Evolutionary conservation across 2,329 filamentous ascomycete genomes (phyloP).

Genomic region (Orbilia brochopaga): DNA sequence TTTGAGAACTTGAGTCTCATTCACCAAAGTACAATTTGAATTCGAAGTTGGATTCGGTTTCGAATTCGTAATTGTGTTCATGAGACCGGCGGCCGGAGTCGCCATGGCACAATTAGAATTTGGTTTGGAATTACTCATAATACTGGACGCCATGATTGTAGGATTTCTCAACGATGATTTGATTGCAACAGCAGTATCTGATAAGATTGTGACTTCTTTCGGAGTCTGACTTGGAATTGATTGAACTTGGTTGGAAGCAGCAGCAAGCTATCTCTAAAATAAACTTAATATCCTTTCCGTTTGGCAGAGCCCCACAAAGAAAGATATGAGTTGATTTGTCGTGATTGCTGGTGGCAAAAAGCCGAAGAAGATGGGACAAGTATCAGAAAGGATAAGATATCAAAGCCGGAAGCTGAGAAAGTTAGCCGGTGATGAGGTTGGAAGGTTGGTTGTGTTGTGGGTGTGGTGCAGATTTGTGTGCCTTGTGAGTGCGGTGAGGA

Average conservation of each 20-base stretch:
- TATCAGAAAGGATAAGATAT: slow-evolving; percentile 13
- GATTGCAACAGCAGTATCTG: slow-evolving; percentile 16
- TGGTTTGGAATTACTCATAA: slow-evolving; percentile 51
- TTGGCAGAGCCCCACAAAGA: slow-evolving; percentile 43
- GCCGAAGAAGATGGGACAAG: slow-evolving; percentile 3
- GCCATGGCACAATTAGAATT: slow-evolving; percentile 51
- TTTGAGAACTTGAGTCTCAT: slow-evolving; percentile 51
- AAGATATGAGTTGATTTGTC: slow-evolving; percentile 52
- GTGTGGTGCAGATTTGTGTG: slow-evolving; percentile 51
- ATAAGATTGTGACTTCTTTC: slow-evolving; percentile 43
- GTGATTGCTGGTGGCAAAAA: slow-evolving; percentile 43
- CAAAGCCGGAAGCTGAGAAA: slow-evolving; percentile 8
- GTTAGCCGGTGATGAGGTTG: slow-evolving; percentile 7
- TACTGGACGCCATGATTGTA: slow-evolving; percentile 51
- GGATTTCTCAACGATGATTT: slow-evolving; percentile 50
- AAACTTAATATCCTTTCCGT: slow-evolving; percentile 51
- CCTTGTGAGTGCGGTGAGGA: slow-evolving; percentile 50
- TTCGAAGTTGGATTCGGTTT: slow-evolving; percentile 52
- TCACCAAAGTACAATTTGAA: slow-evolving; percentile 52
- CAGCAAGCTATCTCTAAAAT: slow-evolving; percentile 51
- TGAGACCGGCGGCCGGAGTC: slow-evolving; percentile 45
- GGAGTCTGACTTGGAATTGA: slow-evolving; percentile 43
- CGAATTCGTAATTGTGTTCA: slow-evolving; percentile 51
- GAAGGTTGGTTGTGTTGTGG: background rate
- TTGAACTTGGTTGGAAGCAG: slow-evolving; percentile 36